phyloP scores from a whole-genome alignment of 1,284 basidiomycete species.

The Apiotrichum gracile region DNA sequence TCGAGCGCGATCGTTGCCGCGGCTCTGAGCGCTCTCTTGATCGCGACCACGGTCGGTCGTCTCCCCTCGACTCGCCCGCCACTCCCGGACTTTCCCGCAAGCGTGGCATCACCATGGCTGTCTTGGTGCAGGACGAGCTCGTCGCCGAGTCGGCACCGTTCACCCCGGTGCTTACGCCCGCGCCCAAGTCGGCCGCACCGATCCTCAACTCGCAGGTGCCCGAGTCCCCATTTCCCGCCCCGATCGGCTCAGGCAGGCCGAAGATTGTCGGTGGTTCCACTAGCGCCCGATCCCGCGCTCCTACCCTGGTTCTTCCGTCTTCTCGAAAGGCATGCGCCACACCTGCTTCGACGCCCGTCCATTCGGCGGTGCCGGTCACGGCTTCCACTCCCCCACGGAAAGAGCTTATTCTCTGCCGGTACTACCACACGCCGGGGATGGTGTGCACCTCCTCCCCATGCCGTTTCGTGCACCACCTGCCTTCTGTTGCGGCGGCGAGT shows the following conservation, averaged over 20 bases:
- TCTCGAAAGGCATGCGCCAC: not conserved
- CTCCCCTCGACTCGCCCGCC: not conserved
- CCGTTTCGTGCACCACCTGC: slow-evolving; percentile 43
- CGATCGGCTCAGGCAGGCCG: not conserved
- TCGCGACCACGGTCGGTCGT: not conserved
- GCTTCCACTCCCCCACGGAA: slow-evolving; percentile 7
- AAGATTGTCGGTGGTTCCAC: not conserved
- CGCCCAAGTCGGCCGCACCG: not conserved
- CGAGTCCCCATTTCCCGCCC: not conserved
- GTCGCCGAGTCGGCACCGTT: slow-evolving; percentile 28
- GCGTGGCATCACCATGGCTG: slow-evolving; percentile 36
- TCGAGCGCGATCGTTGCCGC: not conserved
- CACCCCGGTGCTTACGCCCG: slow-evolving; percentile 19
- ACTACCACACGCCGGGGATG: slow-evolving; percentile 45
- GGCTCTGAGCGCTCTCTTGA: not conserved
- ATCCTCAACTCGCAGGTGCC: not conserved
- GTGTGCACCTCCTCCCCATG: slow-evolving; percentile 48
- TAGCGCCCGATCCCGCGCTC: not conserved
- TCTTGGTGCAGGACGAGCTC: slow-evolving; percentile 30
- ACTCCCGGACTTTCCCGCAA: slow-evolving; percentile 7
- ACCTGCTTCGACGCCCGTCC: not conserved
- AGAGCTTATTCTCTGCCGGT: slow-evolving; percentile 45
- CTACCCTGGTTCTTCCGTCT: not conserved
- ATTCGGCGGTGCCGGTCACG: not conserved
- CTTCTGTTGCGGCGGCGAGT: slow-evolving; percentile 1